These are phyloP conservation scores for Daldinia caldariorum DNA, from an alignment of 495 filamentous ascomycete species.

Conservation along the genomic window DNA sequence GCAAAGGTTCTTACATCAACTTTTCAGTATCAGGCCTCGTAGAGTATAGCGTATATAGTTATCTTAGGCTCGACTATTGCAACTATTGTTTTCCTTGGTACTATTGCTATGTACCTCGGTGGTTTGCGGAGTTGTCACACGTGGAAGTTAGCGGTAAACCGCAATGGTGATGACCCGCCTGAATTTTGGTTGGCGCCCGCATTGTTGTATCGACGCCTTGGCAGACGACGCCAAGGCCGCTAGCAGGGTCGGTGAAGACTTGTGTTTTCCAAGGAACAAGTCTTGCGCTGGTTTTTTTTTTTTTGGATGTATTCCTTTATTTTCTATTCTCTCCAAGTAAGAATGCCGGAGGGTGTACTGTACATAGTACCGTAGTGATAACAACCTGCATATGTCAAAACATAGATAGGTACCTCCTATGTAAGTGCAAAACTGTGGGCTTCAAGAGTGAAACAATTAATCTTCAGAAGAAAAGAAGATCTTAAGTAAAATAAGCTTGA, in stretches of 20 bases:
- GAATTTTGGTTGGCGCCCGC: constrained; percentile 19
- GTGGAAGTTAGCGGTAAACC: neutral
- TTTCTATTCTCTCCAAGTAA: neutral
- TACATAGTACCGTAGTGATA: too few species aligned
- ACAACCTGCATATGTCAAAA: neutral
- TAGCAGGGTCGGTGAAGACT: constrained; percentile 22
- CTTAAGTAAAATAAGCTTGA: constrained; percentile 10
- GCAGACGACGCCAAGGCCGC: constrained; percentile 24
- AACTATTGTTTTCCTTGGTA: neutral
- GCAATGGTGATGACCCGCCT: constrained; percentile 1
- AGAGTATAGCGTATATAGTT: neutral
- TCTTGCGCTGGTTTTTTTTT: neutral
- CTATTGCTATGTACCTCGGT: too few species aligned
- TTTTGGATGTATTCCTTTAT: neutral
- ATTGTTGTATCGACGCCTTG: constrained; percentile 17
- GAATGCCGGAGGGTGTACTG: too few species aligned
- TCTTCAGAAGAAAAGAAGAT: constrained; percentile 18
- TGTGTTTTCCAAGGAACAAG: constrained; percentile 10
- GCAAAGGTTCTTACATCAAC: neutral
- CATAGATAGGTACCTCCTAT: too few species aligned
- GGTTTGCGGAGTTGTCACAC: neutral
- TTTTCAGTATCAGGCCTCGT: constrained; percentile 12
- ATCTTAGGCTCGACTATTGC: neutral
- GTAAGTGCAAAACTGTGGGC: neutral
- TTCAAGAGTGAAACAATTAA: constrained; percentile 23